Base-by-base conservation (phyloP, 2,329 filamentous ascomycete species). In the Aspergillus tamarii region DNA sequence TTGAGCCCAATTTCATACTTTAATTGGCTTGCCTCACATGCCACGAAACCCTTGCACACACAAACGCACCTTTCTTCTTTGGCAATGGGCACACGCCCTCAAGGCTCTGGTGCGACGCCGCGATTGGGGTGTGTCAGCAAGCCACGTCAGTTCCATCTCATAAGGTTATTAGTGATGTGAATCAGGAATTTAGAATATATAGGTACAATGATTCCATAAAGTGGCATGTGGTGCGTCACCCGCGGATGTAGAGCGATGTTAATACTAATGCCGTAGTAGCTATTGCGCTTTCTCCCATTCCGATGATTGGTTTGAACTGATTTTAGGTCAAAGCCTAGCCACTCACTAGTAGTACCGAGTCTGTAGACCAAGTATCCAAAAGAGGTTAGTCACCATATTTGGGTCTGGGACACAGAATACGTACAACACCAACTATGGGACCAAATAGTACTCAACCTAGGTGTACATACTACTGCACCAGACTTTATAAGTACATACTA, bases 141-240 rank as follows among this genome's bases (percentile, higher is more conserved):
- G 67, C 75, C 75, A 77, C 43, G 70, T 76, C 56, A 77, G 65
- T 62, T 77, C 75, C 75, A 77, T 77, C 14, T 54, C 55, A 45
- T 45, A 54, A 28, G 16, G 16, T 19, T 50, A 26, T 3, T 11
- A 26, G 16, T 16, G 12, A 50, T 19, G 9, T 28, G 30, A 9
- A 14, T n/a, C 5, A 19, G 6, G 7, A 9, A 19, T 10, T 48
- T 16, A 12, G 28, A 16, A 26, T 28, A 28, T 23, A 10, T 5
- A 46, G n/a, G n/a, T 46, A 12, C n/a, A 46, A 46, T 12, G 21
- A 46, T 10, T 23, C 43, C 10, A 21, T 46, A 10, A 21, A 23
- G 43, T 12, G 10, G 43, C 11, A 46, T 46, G 43, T 46, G 11
- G n/a, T 46, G 43, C 4, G n/a, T 46, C n/a, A 14, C 26, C 26